Base-by-base conservation (phyloP, 345 rosid species). In the Erysimum cheiranthoides region DNA sequence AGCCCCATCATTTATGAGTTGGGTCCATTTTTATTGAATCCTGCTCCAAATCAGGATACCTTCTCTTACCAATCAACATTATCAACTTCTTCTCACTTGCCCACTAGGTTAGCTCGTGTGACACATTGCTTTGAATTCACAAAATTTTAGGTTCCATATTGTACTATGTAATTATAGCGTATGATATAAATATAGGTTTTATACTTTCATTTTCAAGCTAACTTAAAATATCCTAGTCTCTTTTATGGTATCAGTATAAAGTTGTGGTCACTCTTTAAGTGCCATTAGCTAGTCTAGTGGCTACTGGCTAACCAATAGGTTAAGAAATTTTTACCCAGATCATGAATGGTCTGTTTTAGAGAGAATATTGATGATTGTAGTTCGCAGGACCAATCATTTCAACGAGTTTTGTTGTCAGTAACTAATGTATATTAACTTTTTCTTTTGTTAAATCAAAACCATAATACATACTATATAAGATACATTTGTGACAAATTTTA, bases 11-110 rank as follows among this genome's bases (percentile, higher is more conserved):
- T 70, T 77, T 36, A 77, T 63, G 58, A 46, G 28, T 47, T 63
- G 80, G 76, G 80, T 77, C 80, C 80, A 56, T 61, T 45, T 70
- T 36, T 35, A 25, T 70, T 62, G 60, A 53, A 27, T 62, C 51
- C 8, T 76, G 71, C 59, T 76, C 80, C 80, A 76, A 76, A 76
- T 70, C 43, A 70, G 75, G 75, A 70, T 36, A 76, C 80, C 64
- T 62, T 53, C 34, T 28, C 61, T 61, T 69, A 32, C 75, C 64
- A 6, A 52, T 68, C 78, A 46, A 52, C 28, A 60, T 14, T 21
- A 12, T 69, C 61, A 16, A 27, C 61, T 42, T 49, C 73, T 25
- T 38, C 25, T 51, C 60, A 75, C 68, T 75, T 75, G 58, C 49
- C 71, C 68, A 67, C 53, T 13, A 67, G 34, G 7, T 58, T 35